Evolutionary conservation across 2,329 filamentous ascomycete genomes (phyloP).

Genomic region (Rhynchosporium secalis): DNA sequence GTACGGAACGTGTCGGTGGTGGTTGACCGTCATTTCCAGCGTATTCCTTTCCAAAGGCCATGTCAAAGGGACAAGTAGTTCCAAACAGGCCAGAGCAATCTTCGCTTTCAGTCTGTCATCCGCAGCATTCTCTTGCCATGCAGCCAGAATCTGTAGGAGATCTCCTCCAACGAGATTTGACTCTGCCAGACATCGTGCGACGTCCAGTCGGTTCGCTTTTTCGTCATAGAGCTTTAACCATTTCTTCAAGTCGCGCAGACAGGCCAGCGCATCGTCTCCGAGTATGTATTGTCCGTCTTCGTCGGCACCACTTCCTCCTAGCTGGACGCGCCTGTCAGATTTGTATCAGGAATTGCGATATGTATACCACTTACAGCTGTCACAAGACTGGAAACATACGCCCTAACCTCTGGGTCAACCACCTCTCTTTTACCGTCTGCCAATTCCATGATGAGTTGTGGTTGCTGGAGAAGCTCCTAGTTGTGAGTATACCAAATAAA

Average conservation of each 20-base stretch:
- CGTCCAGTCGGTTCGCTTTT: constrained; percentile 90
- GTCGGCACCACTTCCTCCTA: constrained; percentile 78
- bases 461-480: constrained; percentile 2
- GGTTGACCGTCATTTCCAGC: constrained; percentile 84
- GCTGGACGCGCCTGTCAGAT: constrained; percentile 51
- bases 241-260: constrained; percentile 88
- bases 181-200: constrained; percentile 88
- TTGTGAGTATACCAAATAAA: constrained; percentile 1
- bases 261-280: constrained; percentile 89
- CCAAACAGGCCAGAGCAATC: constrained; percentile 81
- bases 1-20: constrained; percentile 87
- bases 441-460: constrained; percentile 51
- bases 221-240: constrained; percentile 96
- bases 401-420: constrained; percentile 89
- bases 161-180: constrained; percentile 91
- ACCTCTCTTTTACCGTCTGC: constrained; percentile 55
- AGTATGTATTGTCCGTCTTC: constrained; percentile 83
- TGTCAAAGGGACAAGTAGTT: constrained; percentile 87
- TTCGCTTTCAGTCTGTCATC: constrained; percentile 76
- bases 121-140: constrained; percentile 72
- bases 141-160: constrained; percentile 81
- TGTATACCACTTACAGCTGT: constrained; percentile 60
- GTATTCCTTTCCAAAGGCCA: constrained; percentile 85
- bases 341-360: constrained; percentile 13
- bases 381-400: constrained; percentile 89